Percentiles rank a stretch among this genome's conserved stretches.
These are phyloP conservation scores for Saccharomyces paradoxus DNA, from an alignment of 805 yeast species.

Conservation along the genomic window DNA sequence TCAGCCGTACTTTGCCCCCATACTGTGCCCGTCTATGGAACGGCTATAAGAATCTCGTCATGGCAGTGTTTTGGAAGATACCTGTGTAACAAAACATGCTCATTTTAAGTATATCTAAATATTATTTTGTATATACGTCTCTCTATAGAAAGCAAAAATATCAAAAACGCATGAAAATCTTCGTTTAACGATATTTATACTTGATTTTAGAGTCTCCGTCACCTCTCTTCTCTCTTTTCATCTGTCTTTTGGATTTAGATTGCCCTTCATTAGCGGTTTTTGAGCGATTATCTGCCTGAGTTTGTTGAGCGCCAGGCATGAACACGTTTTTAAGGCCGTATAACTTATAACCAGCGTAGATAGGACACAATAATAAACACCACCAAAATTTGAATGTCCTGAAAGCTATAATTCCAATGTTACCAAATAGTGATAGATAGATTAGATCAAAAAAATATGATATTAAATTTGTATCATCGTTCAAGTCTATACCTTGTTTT, in stretches of 20 bases:
- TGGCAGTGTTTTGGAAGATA: conserved; percentile 11
- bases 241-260: conserved; percentile 35
- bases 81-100: conserved; percentile 8
- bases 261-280: conserved; percentile 2
- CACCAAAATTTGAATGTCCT: conserved; percentile 44
- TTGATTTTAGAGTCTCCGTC: conserved; percentile 30
- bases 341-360: conserved; percentile 40
- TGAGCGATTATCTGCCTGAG: neutral
- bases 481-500: conserved; percentile 42
- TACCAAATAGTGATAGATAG: conserved; percentile 44
- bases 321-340: conserved; percentile 26
- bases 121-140: neutral
- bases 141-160: neutral
- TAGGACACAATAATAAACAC: conserved; percentile 25
- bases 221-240: conserved; percentile 34
- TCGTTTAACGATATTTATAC: conserved; percentile 21
- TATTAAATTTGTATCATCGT: conserved; percentile 38
- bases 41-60: conserved; percentile 13
- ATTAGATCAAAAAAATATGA: conserved; percentile 50
- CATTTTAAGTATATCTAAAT: neutral
- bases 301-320: conserved; percentile 6
- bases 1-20: conserved; percentile 37
- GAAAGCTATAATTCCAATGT: conserved; percentile 37
- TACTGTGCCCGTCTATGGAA: conserved; percentile 17
- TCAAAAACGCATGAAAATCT: neutral